Percentiles rank a stretch among this genome's conserved stretches.
phyloP scores from a whole-genome alignment of 352 stramenopile species.

The Phytopythium delawarense region DNA sequence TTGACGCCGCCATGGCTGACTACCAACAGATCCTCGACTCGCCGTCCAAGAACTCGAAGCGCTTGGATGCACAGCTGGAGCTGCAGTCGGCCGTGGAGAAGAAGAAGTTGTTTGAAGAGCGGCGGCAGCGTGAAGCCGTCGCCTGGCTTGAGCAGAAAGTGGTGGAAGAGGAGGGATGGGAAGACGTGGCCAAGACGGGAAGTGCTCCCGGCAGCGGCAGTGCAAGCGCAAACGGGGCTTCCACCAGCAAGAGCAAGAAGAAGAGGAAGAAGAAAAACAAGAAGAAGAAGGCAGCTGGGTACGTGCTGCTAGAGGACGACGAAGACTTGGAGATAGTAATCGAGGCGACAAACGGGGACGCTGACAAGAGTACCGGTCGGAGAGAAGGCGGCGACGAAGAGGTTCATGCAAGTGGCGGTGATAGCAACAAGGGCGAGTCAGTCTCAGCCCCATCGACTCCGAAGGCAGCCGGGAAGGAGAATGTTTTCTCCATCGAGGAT shows the following conservation, averaged over 20 bases:
- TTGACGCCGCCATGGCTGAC: constrained; percentile 54
- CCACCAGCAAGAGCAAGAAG: constrained; percentile 49
- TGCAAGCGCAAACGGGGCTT: constrained; percentile 7
- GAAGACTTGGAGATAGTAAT: constrained; percentile 19
- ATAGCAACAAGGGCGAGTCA: neutral
- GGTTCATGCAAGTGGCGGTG: neutral
- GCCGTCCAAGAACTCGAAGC: constrained; percentile 41
- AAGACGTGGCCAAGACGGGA: constrained; percentile 15
- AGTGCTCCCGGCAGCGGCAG: constrained; percentile 8
- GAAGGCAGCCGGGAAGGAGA: neutral
- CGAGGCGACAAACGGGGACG: constrained; percentile 8
- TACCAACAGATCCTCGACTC: constrained; percentile 58
- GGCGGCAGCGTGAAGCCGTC: constrained; percentile 42
- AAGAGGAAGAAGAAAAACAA: constrained; percentile 77
- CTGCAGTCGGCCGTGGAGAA: constrained; percentile 48
- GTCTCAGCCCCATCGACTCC: neutral
- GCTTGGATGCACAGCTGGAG: constrained; percentile 75
- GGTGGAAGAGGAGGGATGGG: constrained; percentile 20
- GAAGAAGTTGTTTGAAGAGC: constrained; percentile 31
- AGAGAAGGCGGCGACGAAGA: neutral
- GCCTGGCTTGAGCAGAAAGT: constrained; percentile 50
- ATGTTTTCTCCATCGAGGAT: neutral
- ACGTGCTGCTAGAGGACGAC: constrained; percentile 43
- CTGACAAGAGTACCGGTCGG: neutral
- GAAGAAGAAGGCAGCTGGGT: constrained; percentile 27